phyloP scores from a whole-genome alignment of 2,329 filamentous ascomycete species.

The Davidsoniella australis region DNA sequence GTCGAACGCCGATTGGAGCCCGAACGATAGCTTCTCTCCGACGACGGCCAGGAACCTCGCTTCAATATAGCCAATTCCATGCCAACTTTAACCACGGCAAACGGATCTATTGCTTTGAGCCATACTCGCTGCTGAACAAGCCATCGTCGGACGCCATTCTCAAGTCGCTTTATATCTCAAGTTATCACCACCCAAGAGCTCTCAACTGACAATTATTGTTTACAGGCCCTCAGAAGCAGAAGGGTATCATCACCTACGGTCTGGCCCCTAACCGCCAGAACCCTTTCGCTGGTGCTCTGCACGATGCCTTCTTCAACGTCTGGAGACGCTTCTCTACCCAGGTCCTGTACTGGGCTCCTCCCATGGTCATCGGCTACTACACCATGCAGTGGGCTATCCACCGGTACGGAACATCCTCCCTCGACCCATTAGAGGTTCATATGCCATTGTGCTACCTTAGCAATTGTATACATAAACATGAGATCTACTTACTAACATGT shows the following conservation, averaged over 20 bases:
- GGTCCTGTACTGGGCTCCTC: conserved; percentile 75
- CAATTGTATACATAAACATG: background rate
- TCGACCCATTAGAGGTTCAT: background rate
- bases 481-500: background rate
- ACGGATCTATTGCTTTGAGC: too few relatives aligned
- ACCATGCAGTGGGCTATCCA: conserved; percentile 81
- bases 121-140: too few relatives aligned
- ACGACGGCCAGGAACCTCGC: too few relatives aligned
- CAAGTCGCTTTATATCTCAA: too few relatives aligned
- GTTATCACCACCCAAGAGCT: background rate
- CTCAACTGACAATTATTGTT: background rate
- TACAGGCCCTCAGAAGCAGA: conserved; percentile 41
- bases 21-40: too few relatives aligned
- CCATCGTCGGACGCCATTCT: too few relatives aligned
- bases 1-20: too few relatives aligned
- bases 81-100: too few relatives aligned
- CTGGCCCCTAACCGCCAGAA: conserved; percentile 79
- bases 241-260: conserved; percentile 52
- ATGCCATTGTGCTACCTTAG: background rate
- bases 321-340: conserved; percentile 75
- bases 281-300: conserved; percentile 57
- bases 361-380: conserved; percentile 63
- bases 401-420: conserved; percentile 42
- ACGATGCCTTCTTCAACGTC: conserved; percentile 88
- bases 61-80: too few relatives aligned